Conservation (phyloP, 1,284 basidiomycete species). For the Pseudozyma sp. region DNA sequence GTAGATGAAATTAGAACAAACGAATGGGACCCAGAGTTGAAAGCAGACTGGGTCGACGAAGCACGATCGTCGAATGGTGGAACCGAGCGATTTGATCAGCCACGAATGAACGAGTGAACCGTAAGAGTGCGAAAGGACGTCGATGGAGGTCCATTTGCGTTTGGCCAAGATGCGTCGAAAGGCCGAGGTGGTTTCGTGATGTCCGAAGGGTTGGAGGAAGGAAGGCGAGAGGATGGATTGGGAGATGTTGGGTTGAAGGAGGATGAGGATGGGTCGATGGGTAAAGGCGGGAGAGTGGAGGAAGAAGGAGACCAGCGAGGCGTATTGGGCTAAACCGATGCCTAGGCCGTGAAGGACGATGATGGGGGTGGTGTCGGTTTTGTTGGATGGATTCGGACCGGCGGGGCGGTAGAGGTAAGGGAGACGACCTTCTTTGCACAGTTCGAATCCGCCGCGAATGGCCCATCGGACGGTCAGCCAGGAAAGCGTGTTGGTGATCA, state of each 20-base stretch:
- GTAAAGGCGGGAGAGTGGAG: constrained; percentile 25
- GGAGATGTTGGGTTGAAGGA: constrained; percentile 64
- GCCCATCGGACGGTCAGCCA: constrained; percentile 29
- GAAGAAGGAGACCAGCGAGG: constrained; percentile 38
- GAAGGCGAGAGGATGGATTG: constrained; percentile 55
- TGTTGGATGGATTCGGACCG: constrained; percentile 4
- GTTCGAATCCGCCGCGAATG: constrained; percentile 43
- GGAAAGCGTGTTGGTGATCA: constrained; percentile 38
- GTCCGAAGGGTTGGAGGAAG: constrained; percentile 56
- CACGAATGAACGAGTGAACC: constrained; percentile 64
- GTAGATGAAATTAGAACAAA: constrained; percentile 64
- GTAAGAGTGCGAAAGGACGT: constrained; percentile 64
- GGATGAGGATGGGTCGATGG: constrained; percentile 59
- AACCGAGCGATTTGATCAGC: constrained; percentile 58
- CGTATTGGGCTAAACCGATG: constrained; percentile 59
- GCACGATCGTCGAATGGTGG: constrained; percentile 46
- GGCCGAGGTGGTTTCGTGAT: constrained; percentile 53
- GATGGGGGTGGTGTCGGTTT: constrained; percentile 34
- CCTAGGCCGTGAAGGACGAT: constrained; percentile 64
- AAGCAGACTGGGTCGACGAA: constrained; percentile 67
- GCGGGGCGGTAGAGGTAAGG: constrained; percentile 60
- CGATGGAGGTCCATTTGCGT: constrained; percentile 43
- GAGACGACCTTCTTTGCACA: constrained; percentile 38
- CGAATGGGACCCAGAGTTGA: constrained; percentile 61
- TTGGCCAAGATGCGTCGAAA: constrained; percentile 45